Conservation (phyloP, 2,329 filamentous ascomycete genomes). For the Aureobasidium sp. region DNA sequence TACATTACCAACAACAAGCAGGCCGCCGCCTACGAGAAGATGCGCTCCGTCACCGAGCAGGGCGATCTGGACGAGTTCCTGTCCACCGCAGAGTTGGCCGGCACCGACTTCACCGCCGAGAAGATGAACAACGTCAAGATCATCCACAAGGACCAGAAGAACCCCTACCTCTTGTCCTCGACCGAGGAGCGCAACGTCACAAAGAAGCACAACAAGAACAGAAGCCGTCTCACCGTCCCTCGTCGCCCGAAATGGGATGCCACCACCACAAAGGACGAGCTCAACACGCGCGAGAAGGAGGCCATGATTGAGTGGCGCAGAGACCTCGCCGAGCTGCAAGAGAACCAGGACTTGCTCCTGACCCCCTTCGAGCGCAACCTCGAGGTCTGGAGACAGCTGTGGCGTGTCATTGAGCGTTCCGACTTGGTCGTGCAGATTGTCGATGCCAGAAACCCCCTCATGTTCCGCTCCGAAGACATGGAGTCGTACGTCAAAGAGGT, state of each 20-base stretch:
- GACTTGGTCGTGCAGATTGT: slow-evolving; percentile 97
- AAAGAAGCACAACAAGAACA: slow-evolving; percentile 77
- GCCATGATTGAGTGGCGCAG: slow-evolving; percentile 80
- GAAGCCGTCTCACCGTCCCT: slow-evolving; percentile 72
- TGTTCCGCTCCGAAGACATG: slow-evolving; percentile 90
- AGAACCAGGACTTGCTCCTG: slow-evolving; percentile 90
- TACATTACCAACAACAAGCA: slow-evolving; percentile 88
- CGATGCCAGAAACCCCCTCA: slow-evolving; percentile 84
- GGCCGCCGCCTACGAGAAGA: slow-evolving; percentile 96
- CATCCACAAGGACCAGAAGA: slow-evolving; percentile 92
- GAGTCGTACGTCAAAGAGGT: slow-evolving; percentile 93
- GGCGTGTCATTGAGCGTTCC: slow-evolving; percentile 94
- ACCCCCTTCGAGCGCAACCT: slow-evolving; percentile 96
- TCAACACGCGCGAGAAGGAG: slow-evolving; percentile 71
- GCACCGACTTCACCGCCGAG: slow-evolving; percentile 96
- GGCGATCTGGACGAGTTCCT: slow-evolving; percentile 94
- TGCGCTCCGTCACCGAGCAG: slow-evolving; percentile 97
- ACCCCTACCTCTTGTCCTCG: slow-evolving; percentile 81
- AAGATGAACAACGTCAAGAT: slow-evolving; percentile 99
- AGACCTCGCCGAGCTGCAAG: slow-evolving; percentile 83
- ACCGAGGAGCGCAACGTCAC: slow-evolving; percentile 71
- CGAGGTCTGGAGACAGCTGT: slow-evolving; percentile 95
- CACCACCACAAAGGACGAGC: slow-evolving; percentile 69
- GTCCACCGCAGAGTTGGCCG: slow-evolving; percentile 90
- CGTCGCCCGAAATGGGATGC: slow-evolving; percentile 83